Evolutionary conservation across 306 rosid species (phyloP), one percentile per base, ranked within the genome.

Genomic region (Casuarina cunninghamiana): DNA sequence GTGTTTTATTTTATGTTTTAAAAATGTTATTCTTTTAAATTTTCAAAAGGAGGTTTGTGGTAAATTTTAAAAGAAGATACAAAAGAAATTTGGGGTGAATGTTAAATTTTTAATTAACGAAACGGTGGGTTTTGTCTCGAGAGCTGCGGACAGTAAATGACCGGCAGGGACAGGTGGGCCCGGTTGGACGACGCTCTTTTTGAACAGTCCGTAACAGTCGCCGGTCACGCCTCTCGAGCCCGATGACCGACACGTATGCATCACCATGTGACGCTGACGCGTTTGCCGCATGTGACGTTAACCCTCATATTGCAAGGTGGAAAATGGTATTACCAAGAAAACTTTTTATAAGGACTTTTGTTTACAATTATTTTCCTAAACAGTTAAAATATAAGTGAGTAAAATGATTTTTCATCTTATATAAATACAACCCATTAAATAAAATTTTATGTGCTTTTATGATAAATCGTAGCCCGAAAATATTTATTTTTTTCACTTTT

Each of bases 181-280:
- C 81, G 45, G 4, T 60, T 39, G 19, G 19, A 72, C 62, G 45
- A 54, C 41, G n/a, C 48, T 21, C 39, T 21, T 8, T 60, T 38
- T 57, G 19, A 79, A 74, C 55, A 75, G 71, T 41, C 51, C 37
- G 63, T 74, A 74, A 68, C 83, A 53, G 55, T 54, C 50, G 71
- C 75, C 72, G 76, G 48, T 69, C 37, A 68, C 55, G 46, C n/a
- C 48, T 69, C 5, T 69, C 72, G 38, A 54, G 41, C 48, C 42
- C 9, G 0, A 42, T 8, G 16, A 54, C 71, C 54, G 60, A 19
- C 75, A 80, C 66, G 76, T 74, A 72, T 68, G 13, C 62, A 17
- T 13, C 2, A 1, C 2, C 71, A 45, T n/a, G 63, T 60, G 44
- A 41, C 10, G n/a, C 6, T 74, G 83, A 74, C 53, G 79, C 68